Base-by-base conservation (phyloP, 805 yeast genomes). In the Kodamaea neixiangensis region DNA sequence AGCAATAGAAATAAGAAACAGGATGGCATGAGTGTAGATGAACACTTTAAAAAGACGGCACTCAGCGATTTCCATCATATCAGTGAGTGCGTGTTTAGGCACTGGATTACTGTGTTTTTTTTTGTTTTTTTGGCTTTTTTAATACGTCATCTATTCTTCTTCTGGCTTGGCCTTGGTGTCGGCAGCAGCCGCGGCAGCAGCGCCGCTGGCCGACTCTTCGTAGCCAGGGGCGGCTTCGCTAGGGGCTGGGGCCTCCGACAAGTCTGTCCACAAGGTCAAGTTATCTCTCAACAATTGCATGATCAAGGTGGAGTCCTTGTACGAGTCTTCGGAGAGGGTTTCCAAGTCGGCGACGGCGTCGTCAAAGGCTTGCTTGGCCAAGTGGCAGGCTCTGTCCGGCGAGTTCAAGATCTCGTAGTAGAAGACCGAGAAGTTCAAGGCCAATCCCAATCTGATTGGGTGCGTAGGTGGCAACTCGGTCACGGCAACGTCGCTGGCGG, bases 201-300 rank as follows among this genome's bases (percentile, higher is more conserved):
- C 48, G n/a, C 41, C 41, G 13, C 21, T 11, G 41, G 41, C 41
- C 41, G 41, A 37, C 20, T 37, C 41, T 37, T 37, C 41, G 41
- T 37, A 37, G 19, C 41, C 41, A 14, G 41, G 41, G 49, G 57
- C 60, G 49, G 61, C 66, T 53, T 71, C 75, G 48, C 62, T 61
- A 57, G 70, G 76, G 53, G 73, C 75, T 49, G 78, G 78, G 49
- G 91, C 85, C 73, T 88, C 93, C 47, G 92, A 86, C 86, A 89
- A 87, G 70, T 90, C 97, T 61, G 97, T 91, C 99, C 99, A 93
- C 79, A 93, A 85, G 60, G 98, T 93, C 79, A 93, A 81, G 84
- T 93, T 93, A 78, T 94, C 98, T 80, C 97, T 88, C 73, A 94
- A 85, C 73, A 94, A 85, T 84, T 94, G 98, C 99, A 94, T 94